Evolutionary conservation across 23 red algal genomes (phyloP).

Genomic region (Gracilaria domingensis): DNA sequence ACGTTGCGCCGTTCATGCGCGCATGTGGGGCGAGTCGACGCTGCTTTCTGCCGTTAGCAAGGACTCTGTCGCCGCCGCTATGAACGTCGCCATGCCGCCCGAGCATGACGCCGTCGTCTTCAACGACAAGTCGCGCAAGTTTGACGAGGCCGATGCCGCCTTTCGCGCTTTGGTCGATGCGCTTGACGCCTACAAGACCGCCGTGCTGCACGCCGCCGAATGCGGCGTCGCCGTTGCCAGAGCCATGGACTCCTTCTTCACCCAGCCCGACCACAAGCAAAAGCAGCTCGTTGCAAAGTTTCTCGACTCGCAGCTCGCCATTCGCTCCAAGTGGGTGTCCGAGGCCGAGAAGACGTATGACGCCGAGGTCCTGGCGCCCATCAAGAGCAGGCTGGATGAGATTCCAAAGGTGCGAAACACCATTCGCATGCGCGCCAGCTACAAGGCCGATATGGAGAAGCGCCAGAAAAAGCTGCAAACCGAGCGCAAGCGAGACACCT

Average conservation of each 20-base stretch:
- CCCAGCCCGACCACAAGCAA: slow-evolving; percentile 24
- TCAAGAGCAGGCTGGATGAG: slow-evolving; percentile 58
- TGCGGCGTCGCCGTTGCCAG: slow-evolving; percentile 65
- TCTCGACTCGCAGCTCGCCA: slow-evolving; percentile 42
- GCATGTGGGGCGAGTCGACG: slow-evolving; percentile 34
- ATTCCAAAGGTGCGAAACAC: slow-evolving; percentile 74
- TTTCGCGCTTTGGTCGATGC: slow-evolving; percentile 52
- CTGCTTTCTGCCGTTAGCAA: neutral
- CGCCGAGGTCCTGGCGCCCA: slow-evolving; percentile 48
- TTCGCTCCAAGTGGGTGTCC: slow-evolving; percentile 56
- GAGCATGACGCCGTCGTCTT: slow-evolving; percentile 52
- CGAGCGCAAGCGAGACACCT: slow-evolving; percentile 58
- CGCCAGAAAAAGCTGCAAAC: slow-evolving; percentile 59
- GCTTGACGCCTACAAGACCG: slow-evolving; percentile 49
- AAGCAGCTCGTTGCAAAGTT: slow-evolving; percentile 54
- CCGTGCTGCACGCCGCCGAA: slow-evolving; percentile 50
- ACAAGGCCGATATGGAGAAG: slow-evolving; percentile 73
- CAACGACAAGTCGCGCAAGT: slow-evolving; percentile 44
- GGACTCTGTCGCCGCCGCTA: neutral
- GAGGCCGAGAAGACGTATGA: slow-evolving; percentile 52
- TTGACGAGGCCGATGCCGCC: slow-evolving; percentile 61
- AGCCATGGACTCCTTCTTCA: slow-evolving; percentile 55
- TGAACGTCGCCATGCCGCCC: slow-evolving; percentile 38
- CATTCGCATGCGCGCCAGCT: slow-evolving; percentile 50
- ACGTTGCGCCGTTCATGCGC: neutral